phyloP scores from a whole-genome alignment of 1,284 basidiomycete genomes.

The Inonotus obliquus region DNA sequence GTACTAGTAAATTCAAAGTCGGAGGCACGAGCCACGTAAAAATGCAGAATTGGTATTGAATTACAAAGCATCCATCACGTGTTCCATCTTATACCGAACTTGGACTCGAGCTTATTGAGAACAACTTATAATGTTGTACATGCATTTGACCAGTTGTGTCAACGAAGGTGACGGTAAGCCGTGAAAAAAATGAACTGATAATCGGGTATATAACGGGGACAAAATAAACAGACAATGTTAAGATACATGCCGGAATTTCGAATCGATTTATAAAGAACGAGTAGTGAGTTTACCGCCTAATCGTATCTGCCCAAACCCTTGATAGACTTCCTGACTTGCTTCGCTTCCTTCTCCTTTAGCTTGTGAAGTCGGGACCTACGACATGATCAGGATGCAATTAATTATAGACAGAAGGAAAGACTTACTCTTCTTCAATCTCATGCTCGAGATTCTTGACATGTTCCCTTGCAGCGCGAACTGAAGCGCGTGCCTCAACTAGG shows the following conservation, averaged over 20 bases:
- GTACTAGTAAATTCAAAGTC: background rate
- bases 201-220: too few relatives aligned
- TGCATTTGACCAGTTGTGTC: too few relatives aligned
- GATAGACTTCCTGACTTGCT: slow-evolving; percentile 50
- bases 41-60: too few relatives aligned
- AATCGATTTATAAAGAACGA: background rate
- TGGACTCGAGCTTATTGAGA: background rate
- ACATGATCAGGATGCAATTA: slow-evolving; percentile 5
- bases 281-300: slow-evolving; percentile 22
- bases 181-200: too few relatives aligned
- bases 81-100: background rate
- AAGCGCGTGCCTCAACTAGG: slow-evolving; percentile 39
- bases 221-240: too few relatives aligned
- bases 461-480: slow-evolving; percentile 46
- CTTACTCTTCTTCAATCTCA: slow-evolving; percentile 55
- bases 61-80: too few relatives aligned
- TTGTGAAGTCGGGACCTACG: slow-evolving; percentile 49
- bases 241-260: background rate
- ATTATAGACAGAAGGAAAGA: slow-evolving; percentile 8
- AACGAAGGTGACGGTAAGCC: too few relatives aligned
- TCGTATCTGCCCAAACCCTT: slow-evolving; percentile 53
- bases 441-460: slow-evolving; percentile 50
- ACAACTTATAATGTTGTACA: too few relatives aligned
- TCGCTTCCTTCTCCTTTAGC: slow-evolving; percentile 54
- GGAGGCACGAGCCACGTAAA: too few relatives aligned